Evolutionary conservation across 306 rosid species (phyloP).

Genomic region (Cucurbita maxima): DNA sequence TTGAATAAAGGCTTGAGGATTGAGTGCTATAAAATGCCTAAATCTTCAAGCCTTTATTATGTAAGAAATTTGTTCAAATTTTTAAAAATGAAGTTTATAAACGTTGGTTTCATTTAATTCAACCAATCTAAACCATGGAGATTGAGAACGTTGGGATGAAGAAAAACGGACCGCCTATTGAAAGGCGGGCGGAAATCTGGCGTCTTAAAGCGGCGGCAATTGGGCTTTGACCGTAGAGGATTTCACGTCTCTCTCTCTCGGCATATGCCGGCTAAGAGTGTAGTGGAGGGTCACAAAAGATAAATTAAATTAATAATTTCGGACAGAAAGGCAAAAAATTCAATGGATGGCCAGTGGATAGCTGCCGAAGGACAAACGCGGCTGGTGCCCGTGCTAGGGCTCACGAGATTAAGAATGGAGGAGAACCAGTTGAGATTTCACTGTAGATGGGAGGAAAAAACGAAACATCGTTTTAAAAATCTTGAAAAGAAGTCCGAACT

Average conservation of each 20-base stretch:
- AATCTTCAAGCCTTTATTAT: too few species aligned
- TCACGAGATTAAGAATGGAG: not conserved
- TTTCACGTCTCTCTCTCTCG: not conserved
- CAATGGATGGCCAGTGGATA: not conserved
- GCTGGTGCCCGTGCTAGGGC: not conserved
- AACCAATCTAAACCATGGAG: not conserved
- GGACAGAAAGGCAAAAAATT: not conserved
- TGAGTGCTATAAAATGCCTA: too few species aligned
- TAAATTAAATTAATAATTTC: not conserved
- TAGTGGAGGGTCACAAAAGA: not conserved
- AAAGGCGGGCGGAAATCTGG: not conserved
- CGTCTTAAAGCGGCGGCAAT: not conserved
- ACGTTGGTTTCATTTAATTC: too few species aligned
- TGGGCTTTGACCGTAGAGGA: not conserved
- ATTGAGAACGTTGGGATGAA: not conserved
- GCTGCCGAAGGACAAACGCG: too few species aligned
- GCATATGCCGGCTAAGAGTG: not conserved
- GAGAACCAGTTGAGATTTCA: too few species aligned
- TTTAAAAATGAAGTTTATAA: too few species aligned
- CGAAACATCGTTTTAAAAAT: too few species aligned
- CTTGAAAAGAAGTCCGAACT: too few species aligned
- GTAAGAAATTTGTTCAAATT: too few species aligned
- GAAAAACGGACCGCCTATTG: not conserved
- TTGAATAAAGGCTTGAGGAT: not conserved
- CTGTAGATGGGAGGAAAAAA: too few species aligned